Evolutionary conservation across 257 asterid species (phyloP).

Genomic region (Eucommia ulmoides): DNA sequence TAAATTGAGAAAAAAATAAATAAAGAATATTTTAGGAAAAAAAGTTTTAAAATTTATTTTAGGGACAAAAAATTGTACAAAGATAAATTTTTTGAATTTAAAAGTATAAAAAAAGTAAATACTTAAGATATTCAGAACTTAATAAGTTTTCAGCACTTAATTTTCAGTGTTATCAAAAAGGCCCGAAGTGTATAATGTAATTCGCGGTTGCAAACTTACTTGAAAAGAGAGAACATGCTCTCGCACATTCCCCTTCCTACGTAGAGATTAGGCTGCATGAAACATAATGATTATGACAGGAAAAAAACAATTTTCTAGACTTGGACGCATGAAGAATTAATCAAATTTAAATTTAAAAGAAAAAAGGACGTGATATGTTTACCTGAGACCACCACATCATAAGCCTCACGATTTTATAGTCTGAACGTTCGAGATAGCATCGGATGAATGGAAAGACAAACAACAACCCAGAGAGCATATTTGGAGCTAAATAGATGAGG

Average conservation of each 20-base stretch:
- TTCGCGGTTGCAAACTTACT: no score
- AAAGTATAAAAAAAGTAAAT: no score
- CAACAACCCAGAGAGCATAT: conserved; percentile 72
- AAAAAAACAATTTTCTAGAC: conserved; percentile 5
- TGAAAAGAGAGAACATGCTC: conserved; percentile 71
- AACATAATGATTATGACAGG: conserved; percentile 6
- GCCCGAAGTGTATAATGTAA: no score
- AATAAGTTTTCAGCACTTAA: no score
- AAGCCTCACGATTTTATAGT: conserved; percentile 68
- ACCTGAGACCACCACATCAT: conserved; percentile 99
- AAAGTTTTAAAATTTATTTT: no score
- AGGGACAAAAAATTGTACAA: no score
- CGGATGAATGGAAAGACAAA: conserved; percentile 81
- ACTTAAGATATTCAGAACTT: no score
- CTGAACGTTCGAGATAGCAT: conserved; percentile 79
- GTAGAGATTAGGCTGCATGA: conserved; percentile 87
- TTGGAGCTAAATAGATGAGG: conserved; percentile 76
- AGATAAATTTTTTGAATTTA: no score
- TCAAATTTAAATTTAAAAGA: conserved; percentile 8
- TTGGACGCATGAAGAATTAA: no score
- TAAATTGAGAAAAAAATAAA: no score
- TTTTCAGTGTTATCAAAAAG: no score
- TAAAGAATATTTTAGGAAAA: no score
- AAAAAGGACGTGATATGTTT: conserved; percentile 9
- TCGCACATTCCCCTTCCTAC: conserved; percentile 99